These are phyloP conservation scores for Buddleja alternifolia DNA, from an alignment of 257 asterid species.

Conservation along the genomic window DNA sequence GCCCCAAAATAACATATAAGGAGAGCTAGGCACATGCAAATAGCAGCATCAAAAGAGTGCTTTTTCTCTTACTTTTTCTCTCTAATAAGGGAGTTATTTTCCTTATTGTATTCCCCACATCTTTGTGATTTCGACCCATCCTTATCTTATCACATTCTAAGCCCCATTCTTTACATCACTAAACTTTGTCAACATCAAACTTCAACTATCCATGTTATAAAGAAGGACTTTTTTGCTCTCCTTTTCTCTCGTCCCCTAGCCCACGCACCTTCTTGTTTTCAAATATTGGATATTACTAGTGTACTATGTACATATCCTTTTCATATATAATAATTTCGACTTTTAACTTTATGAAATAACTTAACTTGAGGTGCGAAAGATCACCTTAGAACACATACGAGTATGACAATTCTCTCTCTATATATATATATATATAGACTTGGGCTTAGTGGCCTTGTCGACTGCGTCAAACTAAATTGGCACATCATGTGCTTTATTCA, in stretches of 20 bases:
- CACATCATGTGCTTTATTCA: no score
- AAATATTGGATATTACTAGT: not conserved
- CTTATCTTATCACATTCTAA: conserved; percentile 40
- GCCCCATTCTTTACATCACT: conserved; percentile 22
- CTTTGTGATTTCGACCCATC: conserved; percentile 34
- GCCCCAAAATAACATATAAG: conserved; percentile 33
- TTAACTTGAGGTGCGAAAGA: not conserved
- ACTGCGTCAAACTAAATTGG: no score
- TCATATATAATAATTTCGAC: not conserved
- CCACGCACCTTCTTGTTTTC: conserved; percentile 9
- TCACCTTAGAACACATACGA: no score
- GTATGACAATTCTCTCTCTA: no score
- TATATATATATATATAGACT: no score
- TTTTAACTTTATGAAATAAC: not conserved
- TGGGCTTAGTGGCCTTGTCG: no score
- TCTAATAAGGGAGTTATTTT: not conserved
- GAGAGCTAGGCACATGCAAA: conserved; percentile 67
- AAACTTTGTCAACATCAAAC: conserved; percentile 42
- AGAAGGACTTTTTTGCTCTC: conserved; percentile 8
- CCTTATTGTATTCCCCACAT: conserved; percentile 30
- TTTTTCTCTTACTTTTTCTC: conserved; percentile 8
- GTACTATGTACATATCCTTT: not conserved
- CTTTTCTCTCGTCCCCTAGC: conserved; percentile 3
- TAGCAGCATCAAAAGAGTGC: conserved; percentile 28
- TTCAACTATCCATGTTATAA: conserved; percentile 21